A percentile compares a stretch with the other conserved stretches of the same genome.
Conservation (phyloP, 805 yeast species). For the Brettanomyces naardenensis region DNA sequence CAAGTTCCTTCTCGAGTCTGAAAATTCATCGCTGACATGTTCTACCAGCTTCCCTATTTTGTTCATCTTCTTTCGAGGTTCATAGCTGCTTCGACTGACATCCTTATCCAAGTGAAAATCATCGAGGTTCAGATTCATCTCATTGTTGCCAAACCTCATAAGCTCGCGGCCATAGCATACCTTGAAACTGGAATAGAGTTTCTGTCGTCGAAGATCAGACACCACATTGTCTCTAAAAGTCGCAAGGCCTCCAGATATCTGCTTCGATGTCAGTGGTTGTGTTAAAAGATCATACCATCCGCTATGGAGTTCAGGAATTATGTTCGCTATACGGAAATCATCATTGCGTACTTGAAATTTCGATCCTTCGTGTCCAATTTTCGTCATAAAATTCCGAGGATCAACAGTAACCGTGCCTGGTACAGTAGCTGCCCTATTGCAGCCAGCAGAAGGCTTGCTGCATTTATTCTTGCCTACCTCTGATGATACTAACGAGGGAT, state of each 20-base stretch:
- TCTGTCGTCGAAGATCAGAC: background rate
- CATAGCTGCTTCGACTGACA: background rate
- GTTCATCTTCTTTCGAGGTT: background rate
- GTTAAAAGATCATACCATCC: conserved; percentile 2
- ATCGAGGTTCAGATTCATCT: background rate
- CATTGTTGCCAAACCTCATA: background rate
- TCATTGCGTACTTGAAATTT: background rate
- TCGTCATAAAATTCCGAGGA: background rate
- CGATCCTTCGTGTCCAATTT: background rate
- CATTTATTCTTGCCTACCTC: background rate
- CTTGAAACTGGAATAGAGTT: conserved; percentile 1
- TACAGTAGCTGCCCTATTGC: too few relatives aligned
- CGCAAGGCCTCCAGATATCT: background rate
- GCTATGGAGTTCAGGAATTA: background rate
- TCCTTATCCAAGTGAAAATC: background rate
- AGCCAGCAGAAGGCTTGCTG: too few relatives aligned
- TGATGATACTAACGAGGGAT: background rate
- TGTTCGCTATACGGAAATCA: too few relatives aligned
- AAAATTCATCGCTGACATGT: conserved; percentile 1
- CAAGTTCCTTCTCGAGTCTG: conserved; percentile 5
- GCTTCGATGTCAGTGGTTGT: background rate
- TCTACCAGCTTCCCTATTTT: conserved; percentile 1
- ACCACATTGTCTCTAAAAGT: background rate
- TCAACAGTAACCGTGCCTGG: background rate
- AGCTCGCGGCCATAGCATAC: conserved; percentile 1